A percentile compares a stretch with the other conserved stretches of the same genome.
These are phyloP conservation scores for Penicillium paneum DNA, from an alignment of 2,329 filamentous ascomycete species.

Conservation along the genomic window DNA sequence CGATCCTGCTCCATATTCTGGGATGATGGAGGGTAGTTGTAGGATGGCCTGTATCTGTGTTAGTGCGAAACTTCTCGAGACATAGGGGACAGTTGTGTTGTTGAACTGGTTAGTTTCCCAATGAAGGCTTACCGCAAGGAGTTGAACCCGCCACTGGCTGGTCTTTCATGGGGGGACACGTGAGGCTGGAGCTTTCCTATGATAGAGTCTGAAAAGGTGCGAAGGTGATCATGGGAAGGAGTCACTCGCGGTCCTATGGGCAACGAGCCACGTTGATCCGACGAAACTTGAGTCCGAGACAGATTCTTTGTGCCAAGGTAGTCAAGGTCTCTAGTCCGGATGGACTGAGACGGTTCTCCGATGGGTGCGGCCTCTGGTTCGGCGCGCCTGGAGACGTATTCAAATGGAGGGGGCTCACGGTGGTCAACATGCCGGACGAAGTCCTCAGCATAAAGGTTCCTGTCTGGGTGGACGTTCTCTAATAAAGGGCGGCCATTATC, in stretches of 20 bases:
- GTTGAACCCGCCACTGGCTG: slow-evolving; percentile 15
- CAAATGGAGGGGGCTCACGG: slow-evolving; percentile 22
- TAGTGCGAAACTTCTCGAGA: background rate
- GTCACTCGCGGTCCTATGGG: slow-evolving; percentile 11
- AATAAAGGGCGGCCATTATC: slow-evolving; percentile 16
- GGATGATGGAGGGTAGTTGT: slow-evolving; percentile 19
- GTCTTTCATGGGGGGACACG: slow-evolving; percentile 13
- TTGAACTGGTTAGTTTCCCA: slow-evolving; percentile 1
- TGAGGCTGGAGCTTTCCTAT: slow-evolving; percentile 10
- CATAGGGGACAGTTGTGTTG: background rate
- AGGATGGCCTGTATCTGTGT: slow-evolving; percentile 9
- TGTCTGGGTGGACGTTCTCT: slow-evolving; percentile 20
- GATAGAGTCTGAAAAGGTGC: slow-evolving; percentile 5
- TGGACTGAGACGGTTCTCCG: slow-evolving; percentile 16
- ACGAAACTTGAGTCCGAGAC: slow-evolving; percentile 11
- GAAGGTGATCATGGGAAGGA: slow-evolving; percentile 17
- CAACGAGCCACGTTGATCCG: slow-evolving; percentile 11
- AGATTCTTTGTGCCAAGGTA: slow-evolving; percentile 15
- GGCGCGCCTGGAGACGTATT: slow-evolving; percentile 18
- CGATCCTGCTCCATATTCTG: slow-evolving; percentile 21
- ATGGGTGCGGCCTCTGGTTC: slow-evolving; percentile 13
- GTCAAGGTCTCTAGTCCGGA: slow-evolving; percentile 11
- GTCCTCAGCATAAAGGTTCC: slow-evolving; percentile 36
- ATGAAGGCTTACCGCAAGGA: slow-evolving; percentile 20
- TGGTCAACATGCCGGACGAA: slow-evolving; percentile 37